These are phyloP conservation scores for Pichia sp. DNA, from an alignment of 1,139 yeast genomes.

Conservation along the genomic window DNA sequence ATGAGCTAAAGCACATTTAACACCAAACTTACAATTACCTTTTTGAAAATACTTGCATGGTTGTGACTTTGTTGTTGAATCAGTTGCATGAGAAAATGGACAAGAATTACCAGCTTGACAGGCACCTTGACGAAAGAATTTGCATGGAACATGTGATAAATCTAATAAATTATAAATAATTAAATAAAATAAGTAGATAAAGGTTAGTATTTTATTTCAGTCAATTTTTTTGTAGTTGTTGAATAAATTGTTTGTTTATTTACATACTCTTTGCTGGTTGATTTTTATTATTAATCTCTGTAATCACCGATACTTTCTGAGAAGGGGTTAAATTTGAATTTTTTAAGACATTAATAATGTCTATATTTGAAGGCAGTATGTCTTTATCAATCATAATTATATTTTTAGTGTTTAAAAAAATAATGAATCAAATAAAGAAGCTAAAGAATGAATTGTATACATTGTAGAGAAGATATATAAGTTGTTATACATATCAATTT, in stretches of 20 bases:
- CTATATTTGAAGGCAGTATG: conserved; percentile 10
- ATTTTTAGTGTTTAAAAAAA: too few relatives aligned
- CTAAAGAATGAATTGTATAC: neutral
- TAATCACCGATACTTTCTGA: conserved; percentile 19
- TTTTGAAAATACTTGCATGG: conserved; percentile 92
- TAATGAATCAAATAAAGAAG: neutral
- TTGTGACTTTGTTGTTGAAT: conserved; percentile 53
- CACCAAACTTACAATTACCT: conserved; percentile 92
- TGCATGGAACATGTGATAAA: conserved; percentile 91
- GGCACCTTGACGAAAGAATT: conserved; percentile 82
- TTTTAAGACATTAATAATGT: conserved; percentile 18
- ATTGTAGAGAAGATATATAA: too few relatives aligned
- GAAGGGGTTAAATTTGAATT: conserved; percentile 19
- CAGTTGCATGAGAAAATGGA: conserved; percentile 82
- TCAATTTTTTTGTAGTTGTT: too few relatives aligned
- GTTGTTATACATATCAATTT: too few relatives aligned
- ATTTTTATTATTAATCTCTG: conserved; percentile 22
- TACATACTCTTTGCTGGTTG: conserved; percentile 27
- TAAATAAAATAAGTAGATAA: too few relatives aligned
- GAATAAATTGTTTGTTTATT: neutral
- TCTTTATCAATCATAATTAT: conserved; percentile 4
- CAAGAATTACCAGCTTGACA: conserved; percentile 93
- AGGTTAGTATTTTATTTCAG: neutral
- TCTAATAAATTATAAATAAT: conserved; percentile 23
- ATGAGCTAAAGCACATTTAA: conserved; percentile 90